phyloP scores from a whole-genome alignment of 2,329 filamentous ascomycete species.

The Alternaria arbusti region DNA sequence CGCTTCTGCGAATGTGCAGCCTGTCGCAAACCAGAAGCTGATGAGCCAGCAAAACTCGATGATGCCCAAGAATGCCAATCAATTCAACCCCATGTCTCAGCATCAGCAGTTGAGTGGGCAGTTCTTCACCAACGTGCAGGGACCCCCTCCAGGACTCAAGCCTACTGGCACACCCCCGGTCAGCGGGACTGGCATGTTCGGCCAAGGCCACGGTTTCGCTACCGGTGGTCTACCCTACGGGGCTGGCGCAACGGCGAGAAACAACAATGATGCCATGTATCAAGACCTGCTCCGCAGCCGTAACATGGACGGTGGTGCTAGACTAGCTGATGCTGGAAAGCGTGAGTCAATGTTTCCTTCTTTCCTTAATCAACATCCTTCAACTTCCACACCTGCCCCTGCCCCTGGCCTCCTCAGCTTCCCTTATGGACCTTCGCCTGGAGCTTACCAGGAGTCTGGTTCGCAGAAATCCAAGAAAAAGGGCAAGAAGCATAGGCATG shows the following conservation, averaged over 20 bases:
- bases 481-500: constrained; percentile 99
- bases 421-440: constrained; percentile 87
- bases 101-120: constrained; percentile 65
- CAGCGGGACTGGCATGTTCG: constrained; percentile 80
- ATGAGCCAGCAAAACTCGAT: constrained; percentile 88
- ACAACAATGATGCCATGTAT: constrained; percentile 74
- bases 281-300: constrained; percentile 79
- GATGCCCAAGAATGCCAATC: constrained; percentile 65
- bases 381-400: constrained; percentile 84
- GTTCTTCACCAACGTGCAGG: constrained; percentile 86
- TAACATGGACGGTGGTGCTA: constrained; percentile 65
- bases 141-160: constrained; percentile 92
- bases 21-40: constrained; percentile 77
- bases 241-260: constrained; percentile 69
- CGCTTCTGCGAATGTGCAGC: constrained; percentile 70
- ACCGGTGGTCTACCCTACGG: constrained; percentile 69
- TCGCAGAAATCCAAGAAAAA: constrained; percentile 98
- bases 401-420: constrained; percentile 88
- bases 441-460: constrained; percentile 87
- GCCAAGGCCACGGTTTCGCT: constrained; percentile 84
- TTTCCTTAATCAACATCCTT: constrained; percentile 84
- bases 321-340: constrained; percentile 87
- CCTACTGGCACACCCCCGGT: constrained; percentile 92
- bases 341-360: constrained; percentile 98
- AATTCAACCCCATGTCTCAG: constrained; percentile 61